Percentiles rank a stretch among this genome's conserved stretches.
phyloP scores from a whole-genome alignment of 495 filamentous ascomycete species.

The Annulohypoxylon moriforme region DNA sequence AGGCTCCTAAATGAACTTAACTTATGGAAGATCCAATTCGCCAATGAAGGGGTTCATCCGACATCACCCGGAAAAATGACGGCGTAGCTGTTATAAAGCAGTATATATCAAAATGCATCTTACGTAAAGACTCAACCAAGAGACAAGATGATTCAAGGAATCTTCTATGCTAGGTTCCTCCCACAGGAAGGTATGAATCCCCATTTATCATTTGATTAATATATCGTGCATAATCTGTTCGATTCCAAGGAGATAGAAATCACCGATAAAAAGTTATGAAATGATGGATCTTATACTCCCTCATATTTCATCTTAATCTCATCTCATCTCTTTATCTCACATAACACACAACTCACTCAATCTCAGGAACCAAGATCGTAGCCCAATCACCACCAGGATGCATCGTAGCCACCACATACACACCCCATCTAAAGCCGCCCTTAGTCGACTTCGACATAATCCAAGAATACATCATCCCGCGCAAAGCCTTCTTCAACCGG shows the following conservation, averaged over 20 bases:
- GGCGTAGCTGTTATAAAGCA: neutral
- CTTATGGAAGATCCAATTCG: neutral
- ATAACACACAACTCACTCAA: slow-evolving; percentile 18
- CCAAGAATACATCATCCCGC: slow-evolving; percentile 90
- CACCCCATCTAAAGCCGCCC: slow-evolving; percentile 66
- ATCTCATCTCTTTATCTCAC: neutral
- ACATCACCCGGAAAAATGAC: neutral
- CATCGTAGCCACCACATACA: slow-evolving; percentile 65
- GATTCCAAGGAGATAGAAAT: neutral
- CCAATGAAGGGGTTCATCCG: neutral
- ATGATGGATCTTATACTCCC: neutral
- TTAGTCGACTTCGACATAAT: slow-evolving; percentile 86
- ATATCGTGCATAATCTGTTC: neutral
- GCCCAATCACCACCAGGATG: slow-evolving; percentile 78
- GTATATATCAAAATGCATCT: neutral
- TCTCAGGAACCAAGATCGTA: slow-evolving; percentile 80
- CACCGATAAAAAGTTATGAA: neutral
- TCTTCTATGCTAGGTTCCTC: slow-evolving; percentile 96
- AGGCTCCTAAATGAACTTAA: neutral
- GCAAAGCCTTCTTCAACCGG: slow-evolving; percentile 88
- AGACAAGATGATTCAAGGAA: slow-evolving; percentile 82
- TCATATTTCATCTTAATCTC: neutral
- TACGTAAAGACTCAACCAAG: neutral
- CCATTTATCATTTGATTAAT: neutral
- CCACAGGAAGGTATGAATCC: slow-evolving; percentile 78